phyloP scores from a whole-genome alignment of 192 early-diverging fungal genomes.

The Linnemannia exigua region DNA sequence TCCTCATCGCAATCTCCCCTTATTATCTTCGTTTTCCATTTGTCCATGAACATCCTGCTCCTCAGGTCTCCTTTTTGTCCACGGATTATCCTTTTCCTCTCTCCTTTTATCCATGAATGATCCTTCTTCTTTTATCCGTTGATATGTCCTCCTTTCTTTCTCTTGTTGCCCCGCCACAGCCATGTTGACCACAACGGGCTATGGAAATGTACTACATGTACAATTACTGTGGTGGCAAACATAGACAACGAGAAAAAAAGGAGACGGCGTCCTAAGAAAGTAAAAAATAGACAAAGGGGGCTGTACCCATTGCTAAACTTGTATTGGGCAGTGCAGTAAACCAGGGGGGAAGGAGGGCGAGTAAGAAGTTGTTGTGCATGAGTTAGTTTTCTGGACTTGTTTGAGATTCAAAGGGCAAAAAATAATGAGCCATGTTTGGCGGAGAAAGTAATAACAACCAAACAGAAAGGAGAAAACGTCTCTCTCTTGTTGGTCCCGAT shows the following conservation, averaged over 20 bases:
- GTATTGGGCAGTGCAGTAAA: neutral
- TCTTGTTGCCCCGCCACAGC: neutral
- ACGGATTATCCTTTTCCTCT: neutral
- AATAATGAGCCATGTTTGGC: neutral
- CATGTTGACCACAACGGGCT: neutral
- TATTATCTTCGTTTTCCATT: neutral
- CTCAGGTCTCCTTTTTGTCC: too few relatives aligned
- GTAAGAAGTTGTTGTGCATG: neutral
- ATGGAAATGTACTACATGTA: neutral
- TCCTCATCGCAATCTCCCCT: neutral
- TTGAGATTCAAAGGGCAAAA: neutral
- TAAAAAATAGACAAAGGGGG: too few relatives aligned
- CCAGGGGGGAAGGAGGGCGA: neutral
- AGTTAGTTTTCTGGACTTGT: neutral
- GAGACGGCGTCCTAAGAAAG: neutral
- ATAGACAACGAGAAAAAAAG: neutral
- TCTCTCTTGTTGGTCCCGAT: neutral
- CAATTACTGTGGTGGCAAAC: neutral
- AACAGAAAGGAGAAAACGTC: neutral
- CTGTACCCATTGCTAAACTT: neutral
- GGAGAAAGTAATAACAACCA: neutral
- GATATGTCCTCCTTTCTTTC: neutral
- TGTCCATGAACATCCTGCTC: too few relatives aligned
- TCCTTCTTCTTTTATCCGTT: neutral
- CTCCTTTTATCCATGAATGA: too few relatives aligned